Evolutionary conservation across 1,139 yeast species (phyloP).

Genomic region (Suhomyces wounanorum): DNA sequence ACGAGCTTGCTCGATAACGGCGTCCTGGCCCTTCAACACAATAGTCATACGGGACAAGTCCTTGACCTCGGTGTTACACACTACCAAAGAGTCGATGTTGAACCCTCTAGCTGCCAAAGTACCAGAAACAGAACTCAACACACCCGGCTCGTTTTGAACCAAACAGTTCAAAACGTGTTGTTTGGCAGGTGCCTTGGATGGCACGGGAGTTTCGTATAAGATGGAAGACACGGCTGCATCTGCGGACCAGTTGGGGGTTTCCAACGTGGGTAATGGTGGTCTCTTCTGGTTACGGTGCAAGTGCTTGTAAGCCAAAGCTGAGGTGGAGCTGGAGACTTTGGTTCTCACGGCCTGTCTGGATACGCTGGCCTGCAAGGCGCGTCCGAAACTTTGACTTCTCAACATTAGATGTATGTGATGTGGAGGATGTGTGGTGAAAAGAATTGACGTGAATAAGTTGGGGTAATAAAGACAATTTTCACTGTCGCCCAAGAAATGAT

Average conservation of each 20-base stretch:
- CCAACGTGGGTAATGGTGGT: slow-evolving; percentile 94
- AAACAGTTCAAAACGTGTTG: slow-evolving; percentile 94
- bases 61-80: slow-evolving; percentile 93
- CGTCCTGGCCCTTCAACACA: slow-evolving; percentile 91
- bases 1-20: slow-evolving; percentile 97
- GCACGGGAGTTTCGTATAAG: slow-evolving; percentile 88
- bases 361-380: slow-evolving; percentile 4
- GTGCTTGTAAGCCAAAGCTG: slow-evolving; percentile 93
- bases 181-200: slow-evolving; percentile 65
- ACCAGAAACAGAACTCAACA: slow-evolving; percentile 87
- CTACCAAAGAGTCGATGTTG: slow-evolving; percentile 95
- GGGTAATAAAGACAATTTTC: slow-evolving; percentile 11
- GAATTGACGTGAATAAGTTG: slow-evolving; percentile 1
- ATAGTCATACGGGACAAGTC: slow-evolving; percentile 97
- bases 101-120: slow-evolving; percentile 97
- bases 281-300: slow-evolving; percentile 82
- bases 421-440: not conserved
- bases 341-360: slow-evolving; percentile 22
- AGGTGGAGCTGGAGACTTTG: slow-evolving; percentile 64
- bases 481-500: slow-evolving; percentile 10
- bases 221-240: slow-evolving; percentile 95
- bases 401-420: slow-evolving; percentile 5
- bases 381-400: slow-evolving; percentile 8
- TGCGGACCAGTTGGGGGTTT: slow-evolving; percentile 93
- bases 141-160: slow-evolving; percentile 99